Conservation (phyloP, 2,329 filamentous ascomycete genomes). For the Colletotrichum sp. region DNA sequence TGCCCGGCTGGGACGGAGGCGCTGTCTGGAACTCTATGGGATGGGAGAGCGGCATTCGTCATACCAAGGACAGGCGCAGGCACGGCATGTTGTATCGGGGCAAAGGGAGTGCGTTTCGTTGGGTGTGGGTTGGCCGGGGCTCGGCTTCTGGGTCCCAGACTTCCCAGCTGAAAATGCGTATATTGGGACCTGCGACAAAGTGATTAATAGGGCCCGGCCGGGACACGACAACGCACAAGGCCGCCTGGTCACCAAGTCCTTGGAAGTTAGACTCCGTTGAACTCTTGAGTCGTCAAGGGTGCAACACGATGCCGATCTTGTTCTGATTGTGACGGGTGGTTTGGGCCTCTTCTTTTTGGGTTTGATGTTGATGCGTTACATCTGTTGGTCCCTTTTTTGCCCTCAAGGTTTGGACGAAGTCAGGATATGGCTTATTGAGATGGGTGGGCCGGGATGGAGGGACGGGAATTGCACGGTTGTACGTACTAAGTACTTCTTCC, state of each 20-base stretch:
- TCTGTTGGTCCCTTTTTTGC: neutral
- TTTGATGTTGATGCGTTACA: neutral
- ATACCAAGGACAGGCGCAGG: constrained; percentile 11
- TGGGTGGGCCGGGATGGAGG: neutral
- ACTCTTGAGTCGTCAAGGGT: neutral
- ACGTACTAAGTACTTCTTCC: neutral
- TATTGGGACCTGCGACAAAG: constrained; percentile 5
- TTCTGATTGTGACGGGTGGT: neutral
- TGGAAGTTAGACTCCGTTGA: neutral
- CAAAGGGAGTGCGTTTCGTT: constrained; percentile 7
- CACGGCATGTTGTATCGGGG: constrained; percentile 8
- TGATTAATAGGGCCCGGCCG: neutral
- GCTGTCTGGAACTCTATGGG: neutral
- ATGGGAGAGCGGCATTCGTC: constrained; percentile 4
- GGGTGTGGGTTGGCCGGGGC: constrained; percentile 12
- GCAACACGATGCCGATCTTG: neutral
- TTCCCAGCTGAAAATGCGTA: neutral
- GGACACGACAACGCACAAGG: neutral
- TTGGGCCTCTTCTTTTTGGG: neutral
- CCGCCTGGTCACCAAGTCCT: neutral
- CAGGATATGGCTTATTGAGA: neutral
- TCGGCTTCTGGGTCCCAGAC: neutral
- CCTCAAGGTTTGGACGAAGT: constrained; percentile 10
- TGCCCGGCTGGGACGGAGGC: constrained; percentile 9
- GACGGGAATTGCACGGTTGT: constrained; percentile 15